Conservation (phyloP, 129 eudicot species). For the Chrysanthemum makinoi region DNA sequence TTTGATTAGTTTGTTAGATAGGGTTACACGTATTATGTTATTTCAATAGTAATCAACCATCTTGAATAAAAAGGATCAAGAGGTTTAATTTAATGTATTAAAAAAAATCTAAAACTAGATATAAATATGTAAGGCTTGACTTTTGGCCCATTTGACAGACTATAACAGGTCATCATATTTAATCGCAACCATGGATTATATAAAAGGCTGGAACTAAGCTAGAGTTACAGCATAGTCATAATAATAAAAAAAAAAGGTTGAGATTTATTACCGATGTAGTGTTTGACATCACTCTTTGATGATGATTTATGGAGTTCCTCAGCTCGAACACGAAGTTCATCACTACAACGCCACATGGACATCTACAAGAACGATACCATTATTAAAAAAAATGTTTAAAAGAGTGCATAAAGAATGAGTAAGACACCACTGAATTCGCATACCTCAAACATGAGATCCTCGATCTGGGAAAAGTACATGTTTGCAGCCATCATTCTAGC, state of each 20-base stretch:
- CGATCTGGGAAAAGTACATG: constrained; percentile 88
- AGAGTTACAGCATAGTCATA: not conserved
- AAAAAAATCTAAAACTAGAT: too few species aligned
- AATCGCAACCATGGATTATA: too few species aligned
- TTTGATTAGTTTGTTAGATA: too few species aligned
- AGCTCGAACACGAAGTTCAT: constrained; percentile 86
- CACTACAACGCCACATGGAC: constrained; percentile 99
- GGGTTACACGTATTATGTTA: not conserved
- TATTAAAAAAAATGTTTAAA: not conserved
- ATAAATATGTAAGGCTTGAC: too few species aligned
- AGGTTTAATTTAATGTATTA: too few species aligned
- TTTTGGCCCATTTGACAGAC: too few species aligned
- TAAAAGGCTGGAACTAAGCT: too few species aligned
- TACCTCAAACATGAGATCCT: constrained; percentile 99
- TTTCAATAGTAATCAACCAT: not conserved
- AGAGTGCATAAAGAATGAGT: not conserved
- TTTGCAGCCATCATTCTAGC: constrained; percentile 99
- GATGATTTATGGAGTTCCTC: constrained; percentile 67
- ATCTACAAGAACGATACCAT: constrained; percentile 39
- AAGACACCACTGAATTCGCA: constrained; percentile 2
- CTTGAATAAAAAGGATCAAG: too few species aligned
- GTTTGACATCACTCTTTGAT: constrained; percentile 88
- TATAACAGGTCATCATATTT: too few species aligned
- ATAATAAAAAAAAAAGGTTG: not conserved
- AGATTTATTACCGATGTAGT: constrained; percentile 68